Evolutionary conservation across 2,329 filamentous ascomycete genomes (phyloP), one percentile per base, ranked within the genome.

Genomic region (Endoconidiophora polonica): DNA sequence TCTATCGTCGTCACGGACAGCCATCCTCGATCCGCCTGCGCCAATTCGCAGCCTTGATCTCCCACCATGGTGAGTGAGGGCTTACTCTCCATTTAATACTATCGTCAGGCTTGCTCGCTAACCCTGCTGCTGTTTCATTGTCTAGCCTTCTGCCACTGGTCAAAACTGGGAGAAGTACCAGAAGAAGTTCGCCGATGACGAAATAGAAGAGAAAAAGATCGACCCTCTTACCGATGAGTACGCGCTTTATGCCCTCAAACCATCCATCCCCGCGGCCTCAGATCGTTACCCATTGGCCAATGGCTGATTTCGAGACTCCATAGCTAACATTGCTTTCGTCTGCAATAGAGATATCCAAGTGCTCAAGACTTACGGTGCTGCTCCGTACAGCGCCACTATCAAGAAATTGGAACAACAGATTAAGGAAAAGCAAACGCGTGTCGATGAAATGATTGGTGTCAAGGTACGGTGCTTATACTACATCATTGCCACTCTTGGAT

Each of bases 381-480:
- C 91, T 52, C 91, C 91, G 29, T 98, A 98, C 62, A 90, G 86
- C 57, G 82, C 86, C 44, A 83, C 86, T 54, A 72, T 98, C 62
- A 95, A 94, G 77, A 93, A 91, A 70, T 83, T 98, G 55, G 91
- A 98, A 70, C 94, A 96, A 68, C 85, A 95, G 69, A 96, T 98
- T 74, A 98, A 96, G 67, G 91, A 98, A 66, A 94, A 94, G 68
- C 91, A 98, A 68, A 83, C 86, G 61, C 94, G 87, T 55, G 90
- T 98, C 55, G 94, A 98, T 59, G 91, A 98, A 70, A 98, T 98
- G 77, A 96, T 98, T 59, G 91, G 81, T 51, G 80, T 86, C 59
- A 86, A 86, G 72, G 77, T 81, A 71, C 43, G 49, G 29, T 33
- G 29, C 9, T 9, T 33, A 33, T 12, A 3, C 29, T 33, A 12